Conservation (phyloP, 148 eudicot species). For the Rheum nobile region DNA sequence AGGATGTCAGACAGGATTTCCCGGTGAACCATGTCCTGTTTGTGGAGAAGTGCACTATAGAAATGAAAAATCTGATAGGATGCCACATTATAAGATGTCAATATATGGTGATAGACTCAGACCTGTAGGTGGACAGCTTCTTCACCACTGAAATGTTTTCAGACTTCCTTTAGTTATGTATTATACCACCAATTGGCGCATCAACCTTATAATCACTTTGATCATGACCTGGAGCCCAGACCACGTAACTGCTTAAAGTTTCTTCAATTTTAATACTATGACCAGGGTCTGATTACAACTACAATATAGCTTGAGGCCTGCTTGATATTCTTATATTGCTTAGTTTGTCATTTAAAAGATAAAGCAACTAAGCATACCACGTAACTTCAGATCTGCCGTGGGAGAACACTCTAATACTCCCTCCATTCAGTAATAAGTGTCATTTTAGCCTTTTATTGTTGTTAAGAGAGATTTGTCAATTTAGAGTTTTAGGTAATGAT, state of each 20-base stretch:
- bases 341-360: not conserved
- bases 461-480: too few relatives aligned
- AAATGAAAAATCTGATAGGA: not conserved
- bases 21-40: not conserved
- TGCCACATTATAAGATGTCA: not conserved
- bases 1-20: not conserved
- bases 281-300: not conserved
- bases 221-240: not conserved
- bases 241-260: not conserved
- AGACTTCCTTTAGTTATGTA: not conserved
- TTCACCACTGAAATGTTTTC: not conserved
- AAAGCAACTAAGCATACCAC: not conserved
- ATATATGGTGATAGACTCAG: not conserved
- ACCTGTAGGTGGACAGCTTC: not conserved
- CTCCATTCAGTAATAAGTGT: too few relatives aligned
- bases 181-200: not conserved
- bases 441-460: too few relatives aligned
- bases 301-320: not conserved
- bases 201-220: not conserved
- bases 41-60: not conserved
- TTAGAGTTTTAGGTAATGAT: too few relatives aligned
- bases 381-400: not conserved
- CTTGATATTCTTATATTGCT: not conserved
- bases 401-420: not conserved
- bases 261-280: not conserved